Evolutionary conservation across 2,329 filamentous ascomycete species (phyloP), one percentile per base, ranked within the genome.

Genomic region (Chalaropsis thielavioides): DNA sequence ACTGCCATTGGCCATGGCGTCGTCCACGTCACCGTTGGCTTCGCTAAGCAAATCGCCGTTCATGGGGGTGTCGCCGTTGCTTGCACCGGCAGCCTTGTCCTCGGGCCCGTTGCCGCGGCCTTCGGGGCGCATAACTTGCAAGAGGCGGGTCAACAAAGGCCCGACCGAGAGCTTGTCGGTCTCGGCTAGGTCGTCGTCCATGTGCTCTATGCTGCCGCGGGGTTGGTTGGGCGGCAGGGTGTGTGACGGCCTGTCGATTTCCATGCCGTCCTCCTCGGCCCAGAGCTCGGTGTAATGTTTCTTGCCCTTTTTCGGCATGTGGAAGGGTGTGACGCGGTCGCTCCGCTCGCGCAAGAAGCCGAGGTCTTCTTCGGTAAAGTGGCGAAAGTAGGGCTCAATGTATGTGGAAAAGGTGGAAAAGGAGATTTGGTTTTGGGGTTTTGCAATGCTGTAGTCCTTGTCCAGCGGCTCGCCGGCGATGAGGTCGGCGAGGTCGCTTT

Each of bases 381-480:
- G 85, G 5, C 92, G 84, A 69, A 96, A 94, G 76, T 89, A 97
- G 0, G 92, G 90, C 68, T 99, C 94, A 64, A 95, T 83, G 72
- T 94, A 96, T 5, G 88, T 86, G n/a, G 88, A 87, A 74, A 99
- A 99, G 1, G 92, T 96, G 65, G 85, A 88, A 69, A 94, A 94
- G 73, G 89, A 92, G 73, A 97, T 94, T 77, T 99, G 94, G 71
- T 92, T 95, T 22, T 87, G 86, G 4, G 92, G 91, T 73, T 97
- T 99, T 41, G 90, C 88, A 72, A 85, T 95, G 73, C 90, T 96
- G 72, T 96, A 97, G 76, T 99, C 94, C 73, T 90, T 91, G 74
- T 97, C 92, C 0, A 94, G 92, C 1, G 92, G 89, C 46, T 88
- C 86, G 60, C 94, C 94, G 11, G 92, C 88, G 68, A 95, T 95